Evolutionary conservation across 1,284 basidiomycete species (phyloP), one percentile per base, ranked within the genome.

Genomic region (Thelephora terrestris): DNA sequence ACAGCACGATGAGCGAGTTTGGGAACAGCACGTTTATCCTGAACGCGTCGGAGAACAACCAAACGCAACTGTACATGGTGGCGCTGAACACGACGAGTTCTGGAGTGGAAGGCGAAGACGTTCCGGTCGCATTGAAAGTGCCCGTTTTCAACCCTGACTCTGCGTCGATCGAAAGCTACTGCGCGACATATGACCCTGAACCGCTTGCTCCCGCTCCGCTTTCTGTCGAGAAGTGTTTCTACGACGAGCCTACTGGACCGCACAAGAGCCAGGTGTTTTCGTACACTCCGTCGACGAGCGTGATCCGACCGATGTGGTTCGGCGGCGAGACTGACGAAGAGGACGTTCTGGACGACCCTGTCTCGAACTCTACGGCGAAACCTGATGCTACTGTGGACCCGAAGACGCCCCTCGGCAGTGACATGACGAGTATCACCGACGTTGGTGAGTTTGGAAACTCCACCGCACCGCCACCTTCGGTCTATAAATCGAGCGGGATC

Each of bases 121-220:
- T 66, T 50, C 60, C 56, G 36, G 75, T 81, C 20, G 62, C 60
- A 2, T 61, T 85, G 23, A 66, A 69, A 54, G 59, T 76, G n/a
- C 61, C 67, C 2, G 58, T 75, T 43, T 75, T 74, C 54, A 64
- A 73, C 32, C 61, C 68, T 23, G 45, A 55, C 10, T 51, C 57
- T 7, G 70, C 70, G 0, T 46, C 57, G 12, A 64, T 72, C 50
- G 59, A 67, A 49, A 53, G 61, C 7, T 79, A 69, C 58, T 86
- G 83, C 53, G 76, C 76, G 2, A 82, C 81, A 2, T 85, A 75
- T 57, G 69, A 83, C 53, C 68, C 75, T 4, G 63, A 69, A 36
- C 78, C 79, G 2, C 52, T 63, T 7, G 54, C 62, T 1, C 68
- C 78, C 0, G 66, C 71, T 9, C 70, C 75, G 5, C 65, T 85